phyloP scores from a whole-genome alignment of 1,284 basidiomycete species.

The Ustilago vetiveriae region DNA sequence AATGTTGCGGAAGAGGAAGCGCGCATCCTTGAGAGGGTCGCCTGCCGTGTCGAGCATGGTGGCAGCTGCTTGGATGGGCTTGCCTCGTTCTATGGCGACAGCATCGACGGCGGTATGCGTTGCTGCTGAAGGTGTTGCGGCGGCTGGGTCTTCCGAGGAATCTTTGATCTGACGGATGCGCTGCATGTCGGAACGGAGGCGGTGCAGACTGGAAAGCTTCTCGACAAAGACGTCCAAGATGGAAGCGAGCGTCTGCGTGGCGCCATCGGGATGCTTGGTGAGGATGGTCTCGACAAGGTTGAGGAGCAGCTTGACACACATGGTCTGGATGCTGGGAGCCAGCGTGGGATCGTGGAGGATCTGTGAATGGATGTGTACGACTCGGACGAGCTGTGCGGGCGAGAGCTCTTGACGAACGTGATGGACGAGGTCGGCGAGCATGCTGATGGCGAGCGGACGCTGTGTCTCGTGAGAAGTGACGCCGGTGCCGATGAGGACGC shows the following conservation, averaged over 20 bases:
- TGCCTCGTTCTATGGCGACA: conserved; percentile 68
- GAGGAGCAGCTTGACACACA: conserved; percentile 93
- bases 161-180: conserved; percentile 39
- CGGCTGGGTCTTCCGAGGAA: conserved; percentile 15
- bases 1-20: conserved; percentile 86
- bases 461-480: conserved; percentile 79
- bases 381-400: conserved; percentile 79
- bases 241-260: conserved; percentile 76
- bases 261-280: conserved; percentile 69
- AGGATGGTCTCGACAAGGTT: conserved; percentile 86
- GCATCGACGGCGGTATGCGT: conserved; percentile 22
- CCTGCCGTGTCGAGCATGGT: conserved; percentile 68
- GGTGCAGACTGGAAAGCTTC: conserved; percentile 82
- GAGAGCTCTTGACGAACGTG: conserved; percentile 87
- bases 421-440: conserved; percentile 92
- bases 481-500: conserved; percentile 86
- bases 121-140: not conserved
- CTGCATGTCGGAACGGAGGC: conserved; percentile 58
- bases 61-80: conserved; percentile 67
- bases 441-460: conserved; percentile 84
- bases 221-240: conserved; percentile 87
- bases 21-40: conserved; percentile 71
- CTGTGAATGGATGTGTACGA: conserved; percentile 86
- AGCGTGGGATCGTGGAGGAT: conserved; percentile 90
- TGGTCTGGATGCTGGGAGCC: conserved; percentile 82